Percentiles rank a stretch among this genome's conserved stretches.
Evolutionary conservation across 2,329 filamentous ascomycete genomes (phyloP).

Genomic region (Aspergillus ruber): DNA sequence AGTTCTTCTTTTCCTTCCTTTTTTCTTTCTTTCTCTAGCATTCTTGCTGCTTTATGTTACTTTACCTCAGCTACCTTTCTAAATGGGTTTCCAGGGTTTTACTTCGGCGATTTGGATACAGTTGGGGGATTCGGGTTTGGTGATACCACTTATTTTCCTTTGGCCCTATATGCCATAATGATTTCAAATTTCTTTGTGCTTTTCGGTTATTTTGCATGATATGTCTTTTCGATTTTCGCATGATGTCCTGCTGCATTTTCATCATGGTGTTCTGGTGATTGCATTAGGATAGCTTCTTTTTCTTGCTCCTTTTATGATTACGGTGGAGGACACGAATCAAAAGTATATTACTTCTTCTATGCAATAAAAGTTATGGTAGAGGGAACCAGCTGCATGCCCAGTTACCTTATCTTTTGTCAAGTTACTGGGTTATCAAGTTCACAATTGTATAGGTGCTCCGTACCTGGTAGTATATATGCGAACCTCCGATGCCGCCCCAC

Average conservation of each 20-base stretch:
- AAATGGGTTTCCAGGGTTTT: background rate
- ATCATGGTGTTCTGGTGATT: background rate
- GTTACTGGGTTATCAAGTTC: no score
- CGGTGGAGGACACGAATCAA: no score
- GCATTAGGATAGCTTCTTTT: no score
- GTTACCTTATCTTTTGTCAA: no score
- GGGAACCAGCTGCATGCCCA: no score
- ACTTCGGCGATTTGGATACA: background rate
- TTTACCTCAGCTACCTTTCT: background rate
- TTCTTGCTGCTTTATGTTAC: background rate
- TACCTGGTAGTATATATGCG: no score
- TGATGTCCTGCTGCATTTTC: background rate
- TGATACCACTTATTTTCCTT: conserved; percentile 3
- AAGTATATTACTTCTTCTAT: no score
- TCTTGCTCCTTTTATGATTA: no score
- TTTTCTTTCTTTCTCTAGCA: background rate
- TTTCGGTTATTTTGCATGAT: background rate
- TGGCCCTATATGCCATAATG: background rate
- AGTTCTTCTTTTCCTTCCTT: background rate
- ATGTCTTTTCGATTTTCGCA: background rate
- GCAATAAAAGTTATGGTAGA: no score
- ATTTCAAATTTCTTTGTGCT: background rate
- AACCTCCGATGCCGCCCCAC: conserved; percentile 9
- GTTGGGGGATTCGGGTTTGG: background rate
- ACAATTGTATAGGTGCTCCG: no score